These are phyloP conservation scores for Cyclospora cayetanensis DNA, from an alignment of 169 alveolate species.

Conservation along the genomic window DNA sequence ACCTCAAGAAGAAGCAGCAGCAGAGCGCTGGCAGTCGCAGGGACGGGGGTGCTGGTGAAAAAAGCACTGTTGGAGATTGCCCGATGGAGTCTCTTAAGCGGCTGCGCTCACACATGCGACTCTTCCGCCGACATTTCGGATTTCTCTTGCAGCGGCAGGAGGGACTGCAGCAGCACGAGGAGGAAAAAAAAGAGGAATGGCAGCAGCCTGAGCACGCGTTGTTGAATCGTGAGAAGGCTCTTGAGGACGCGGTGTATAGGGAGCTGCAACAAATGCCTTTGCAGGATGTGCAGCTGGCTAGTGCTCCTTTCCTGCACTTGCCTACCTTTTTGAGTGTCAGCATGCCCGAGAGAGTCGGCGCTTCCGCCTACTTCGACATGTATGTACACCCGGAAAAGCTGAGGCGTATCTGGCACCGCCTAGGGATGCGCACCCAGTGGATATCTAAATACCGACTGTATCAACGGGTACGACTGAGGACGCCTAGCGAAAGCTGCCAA, in stretches of 20 bases:
- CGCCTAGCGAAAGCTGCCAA: too few species aligned
- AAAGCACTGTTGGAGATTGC: neutral
- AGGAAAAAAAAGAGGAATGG: too few species aligned
- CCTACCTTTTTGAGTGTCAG: neutral
- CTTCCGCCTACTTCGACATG: too few species aligned
- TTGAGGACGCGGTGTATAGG: neutral
- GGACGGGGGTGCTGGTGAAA: too few species aligned
- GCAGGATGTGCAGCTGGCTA: neutral
- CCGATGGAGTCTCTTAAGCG: neutral
- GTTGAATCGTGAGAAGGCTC: neutral
- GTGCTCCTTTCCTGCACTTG: neutral
- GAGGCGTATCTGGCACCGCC: too few species aligned
- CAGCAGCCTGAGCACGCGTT: neutral
- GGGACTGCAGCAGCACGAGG: neutral
- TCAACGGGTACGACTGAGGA: too few species aligned
- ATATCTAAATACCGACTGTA: too few species aligned
- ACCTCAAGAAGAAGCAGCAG: neutral
- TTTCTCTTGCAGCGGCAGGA: neutral
- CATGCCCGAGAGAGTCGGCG: too few species aligned
- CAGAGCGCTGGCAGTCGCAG: neutral
- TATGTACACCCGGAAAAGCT: too few species aligned
- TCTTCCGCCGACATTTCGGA: neutral
- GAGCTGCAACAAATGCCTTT: neutral
- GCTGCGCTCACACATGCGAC: neutral
- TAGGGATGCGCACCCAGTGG: too few species aligned